phyloP scores from a whole-genome alignment of 768 basidiomycete species.

The Leccinellum albellum region DNA sequence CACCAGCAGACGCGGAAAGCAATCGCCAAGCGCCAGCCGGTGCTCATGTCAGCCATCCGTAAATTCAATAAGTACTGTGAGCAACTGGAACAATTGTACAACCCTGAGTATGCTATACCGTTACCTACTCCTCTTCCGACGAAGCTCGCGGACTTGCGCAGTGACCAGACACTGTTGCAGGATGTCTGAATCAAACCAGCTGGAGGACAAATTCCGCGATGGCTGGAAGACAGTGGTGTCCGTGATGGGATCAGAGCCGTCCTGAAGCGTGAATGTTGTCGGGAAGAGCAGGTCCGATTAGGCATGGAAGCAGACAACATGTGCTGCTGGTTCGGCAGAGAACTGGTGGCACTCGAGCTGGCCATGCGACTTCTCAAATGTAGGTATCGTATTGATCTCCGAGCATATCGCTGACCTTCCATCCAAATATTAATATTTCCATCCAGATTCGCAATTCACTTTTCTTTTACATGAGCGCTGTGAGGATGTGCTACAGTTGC shows the following conservation, averaged over 20 bases:
- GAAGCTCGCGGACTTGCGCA: neutral
- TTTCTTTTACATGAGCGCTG: neutral
- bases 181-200: neutral
- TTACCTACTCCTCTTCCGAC: neutral
- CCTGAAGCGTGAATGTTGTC: neutral
- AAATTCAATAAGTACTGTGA: neutral
- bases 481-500: neutral
- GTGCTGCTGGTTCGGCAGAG: neutral
- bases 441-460: neutral
- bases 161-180: neutral
- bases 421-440: neutral
- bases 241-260: neutral
- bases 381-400: neutral
- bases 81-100: neutral
- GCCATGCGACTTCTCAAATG: neutral
- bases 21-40: too few species aligned
- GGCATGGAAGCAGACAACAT: too few species aligned
- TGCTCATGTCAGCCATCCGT: too few species aligned
- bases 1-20: too few species aligned
- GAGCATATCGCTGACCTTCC: neutral
- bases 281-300: neutral
- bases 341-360: neutral
- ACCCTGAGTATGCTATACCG: neutral
- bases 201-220: neutral
- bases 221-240: neutral